Base-by-base conservation (phyloP, 2,329 filamentous ascomycete genomes). In the Grosmannia clavigera region DNA sequence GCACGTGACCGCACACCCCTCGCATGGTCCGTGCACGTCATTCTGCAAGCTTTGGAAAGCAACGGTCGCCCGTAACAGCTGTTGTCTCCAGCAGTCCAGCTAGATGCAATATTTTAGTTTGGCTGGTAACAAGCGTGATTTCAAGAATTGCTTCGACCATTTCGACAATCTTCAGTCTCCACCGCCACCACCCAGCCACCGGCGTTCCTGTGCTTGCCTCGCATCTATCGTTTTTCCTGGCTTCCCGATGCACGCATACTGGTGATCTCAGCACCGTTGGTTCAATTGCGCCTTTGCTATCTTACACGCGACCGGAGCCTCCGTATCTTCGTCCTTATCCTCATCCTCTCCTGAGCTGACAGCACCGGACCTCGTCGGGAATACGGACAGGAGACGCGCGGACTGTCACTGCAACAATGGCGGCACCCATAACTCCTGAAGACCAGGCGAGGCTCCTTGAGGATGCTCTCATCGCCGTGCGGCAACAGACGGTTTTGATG, bases 401-500 rank as follows among this genome's bases (percentile, higher is more conserved):
- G n/a, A 52, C 25, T 31, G 5, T 9, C 31, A 12, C 25, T 27
- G 11, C 40, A 27, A 35, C 50, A 46, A 65, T 65, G 64, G 60
- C 63, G 2, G 57, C 78, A 63, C 82, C 86, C 69, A 79, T 83
- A 68, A 80, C 81, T 70, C 80, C 85, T 66, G 88, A 92, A 75
- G 88, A 92, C 76, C 88, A 87, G 82, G 90, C 89, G 69, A 88
- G 92, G 70, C 84, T 99, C 78, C 86, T 99, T 68, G 94, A 99
- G 78, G 94, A 99, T 86, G 94, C 95, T 70, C 79, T 97, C 75
- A 84, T 88, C 63, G 92, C 96, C 58, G 95, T 99, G 75, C 90
- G 92, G 76, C 92, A 97, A 77, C 95, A 99, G 82, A 94, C 92
- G 62, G 84, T 86, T 70, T 82, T 96, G 72, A 99, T 99, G 94